These are phyloP conservation scores for Podospora pseudocomata DNA, from an alignment of 495 filamentous ascomycete species.

Conservation along the genomic window DNA sequence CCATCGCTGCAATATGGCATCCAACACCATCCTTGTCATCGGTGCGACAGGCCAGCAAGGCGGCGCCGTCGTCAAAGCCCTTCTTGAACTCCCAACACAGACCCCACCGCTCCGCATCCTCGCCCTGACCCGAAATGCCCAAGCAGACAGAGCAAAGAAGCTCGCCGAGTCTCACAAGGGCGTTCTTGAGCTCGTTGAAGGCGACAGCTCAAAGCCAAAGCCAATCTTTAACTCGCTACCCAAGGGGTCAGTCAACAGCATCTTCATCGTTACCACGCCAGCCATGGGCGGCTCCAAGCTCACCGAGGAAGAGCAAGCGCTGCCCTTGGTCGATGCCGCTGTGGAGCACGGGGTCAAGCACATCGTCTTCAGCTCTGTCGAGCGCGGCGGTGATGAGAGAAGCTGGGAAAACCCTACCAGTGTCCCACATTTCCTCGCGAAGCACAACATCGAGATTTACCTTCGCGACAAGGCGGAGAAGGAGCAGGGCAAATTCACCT, in stretches of 20 bases:
- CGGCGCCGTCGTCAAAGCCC: conserved; percentile 55
- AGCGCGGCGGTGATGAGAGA: conserved; percentile 57
- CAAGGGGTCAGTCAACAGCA: conserved; percentile 37
- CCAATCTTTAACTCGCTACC: conserved; percentile 52
- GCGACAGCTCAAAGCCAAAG: conserved; percentile 50
- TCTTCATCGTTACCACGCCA: conserved; percentile 51
- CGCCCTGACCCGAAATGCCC: conserved; percentile 62
- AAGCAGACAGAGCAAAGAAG: conserved; percentile 50
- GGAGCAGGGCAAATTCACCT: conserved; percentile 37
- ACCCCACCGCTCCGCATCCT: conserved; percentile 54
- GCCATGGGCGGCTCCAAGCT: conserved; percentile 27
- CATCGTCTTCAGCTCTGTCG: conserved; percentile 66
- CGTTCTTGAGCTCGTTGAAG: conserved; percentile 53
- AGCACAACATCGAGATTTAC: conserved; percentile 62
- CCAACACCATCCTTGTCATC: conserved; percentile 45
- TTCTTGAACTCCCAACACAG: conserved; percentile 42
- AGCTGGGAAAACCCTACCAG: conserved; percentile 55
- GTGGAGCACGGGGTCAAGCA: conserved; percentile 44
- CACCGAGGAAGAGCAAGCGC: conserved; percentile 59
- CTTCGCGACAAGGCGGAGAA: conserved; percentile 42
- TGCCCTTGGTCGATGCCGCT: conserved; percentile 55
- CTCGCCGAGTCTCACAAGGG: conserved; percentile 37
- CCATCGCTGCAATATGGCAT: neutral
- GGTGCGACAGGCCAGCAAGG: conserved; percentile 75
- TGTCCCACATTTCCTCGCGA: conserved; percentile 60